These are phyloP conservation scores for Friedmanniomyces simplex DNA, from an alignment of 495 filamentous ascomycete genomes.

Conservation along the genomic window DNA sequence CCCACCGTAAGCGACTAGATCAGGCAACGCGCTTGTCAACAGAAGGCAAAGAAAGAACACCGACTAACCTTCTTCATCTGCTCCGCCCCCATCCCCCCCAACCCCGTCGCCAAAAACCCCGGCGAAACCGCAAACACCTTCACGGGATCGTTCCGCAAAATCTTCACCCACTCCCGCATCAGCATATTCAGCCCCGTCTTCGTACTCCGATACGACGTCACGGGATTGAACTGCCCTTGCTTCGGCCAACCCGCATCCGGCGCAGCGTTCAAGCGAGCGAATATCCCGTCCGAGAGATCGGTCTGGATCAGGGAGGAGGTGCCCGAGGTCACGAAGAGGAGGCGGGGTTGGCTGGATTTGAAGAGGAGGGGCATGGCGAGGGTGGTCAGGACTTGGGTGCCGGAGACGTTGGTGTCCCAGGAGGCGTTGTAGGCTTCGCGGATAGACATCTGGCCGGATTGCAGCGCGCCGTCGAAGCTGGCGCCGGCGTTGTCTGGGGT, in stretches of 20 bases:
- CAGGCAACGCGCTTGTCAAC: too few relatives aligned
- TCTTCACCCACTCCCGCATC: constrained; percentile 47
- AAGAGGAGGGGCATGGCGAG: constrained; percentile 42
- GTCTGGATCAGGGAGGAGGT: constrained; percentile 37
- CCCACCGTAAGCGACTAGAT: constrained; percentile 25
- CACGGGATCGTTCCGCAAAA: constrained; percentile 47
- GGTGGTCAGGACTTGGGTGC: constrained; percentile 39
- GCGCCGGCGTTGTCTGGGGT: constrained; percentile 26
- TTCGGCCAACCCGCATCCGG: constrained; percentile 43
- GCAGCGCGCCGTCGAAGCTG: constrained; percentile 21
- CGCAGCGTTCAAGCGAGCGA: constrained; percentile 25
- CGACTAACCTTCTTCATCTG: constrained; percentile 25
- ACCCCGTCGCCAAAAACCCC: constrained; percentile 45
- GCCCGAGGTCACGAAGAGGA: constrained; percentile 41
- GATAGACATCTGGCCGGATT: constrained; percentile 27
- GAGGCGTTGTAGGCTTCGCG: constrained; percentile 38
- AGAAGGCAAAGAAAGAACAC: too few relatives aligned
- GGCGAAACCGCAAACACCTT: constrained; percentile 49
- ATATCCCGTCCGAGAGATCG: constrained; percentile 15
- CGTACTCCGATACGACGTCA: constrained; percentile 39
- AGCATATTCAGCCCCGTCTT: constrained; percentile 59
- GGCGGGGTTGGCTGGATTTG: constrained; percentile 36
- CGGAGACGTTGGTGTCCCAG: constrained; percentile 41
- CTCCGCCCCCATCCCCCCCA: constrained; percentile 32
- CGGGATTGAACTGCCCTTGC: constrained; percentile 1